These are phyloP conservation scores for Gracilaria vermiculophylla DNA, from an alignment of 23 red algal species.

Conservation along the genomic window DNA sequence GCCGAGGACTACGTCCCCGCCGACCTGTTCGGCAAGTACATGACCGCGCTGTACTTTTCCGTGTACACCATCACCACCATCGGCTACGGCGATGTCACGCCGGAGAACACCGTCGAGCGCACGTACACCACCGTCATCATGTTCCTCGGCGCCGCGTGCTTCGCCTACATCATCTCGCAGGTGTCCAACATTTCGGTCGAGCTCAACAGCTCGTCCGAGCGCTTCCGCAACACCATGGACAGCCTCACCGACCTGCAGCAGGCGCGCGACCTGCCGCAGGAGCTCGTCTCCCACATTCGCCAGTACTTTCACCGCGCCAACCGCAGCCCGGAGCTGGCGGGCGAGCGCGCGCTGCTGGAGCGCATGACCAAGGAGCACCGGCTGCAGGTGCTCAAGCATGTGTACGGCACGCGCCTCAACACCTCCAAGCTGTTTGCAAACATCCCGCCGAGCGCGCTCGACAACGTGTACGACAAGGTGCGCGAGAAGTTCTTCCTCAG, in stretches of 20 bases:
- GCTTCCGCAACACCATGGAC: slow-evolving; percentile 69
- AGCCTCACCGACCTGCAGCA: slow-evolving; percentile 18
- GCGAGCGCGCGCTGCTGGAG: slow-evolving; percentile 35
- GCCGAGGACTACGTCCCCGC: slow-evolving; percentile 38
- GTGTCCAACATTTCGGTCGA: slow-evolving; percentile 44
- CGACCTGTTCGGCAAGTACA: slow-evolving; percentile 46
- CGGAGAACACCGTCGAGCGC: slow-evolving; percentile 55
- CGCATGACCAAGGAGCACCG: slow-evolving; percentile 53
- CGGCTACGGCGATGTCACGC: slow-evolving; percentile 80
- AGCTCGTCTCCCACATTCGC: slow-evolving; percentile 37
- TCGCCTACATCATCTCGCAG: slow-evolving; percentile 73
- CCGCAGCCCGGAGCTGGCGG: slow-evolving; percentile 1
- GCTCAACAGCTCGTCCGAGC: slow-evolving; percentile 38
- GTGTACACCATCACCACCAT: slow-evolving; percentile 78
- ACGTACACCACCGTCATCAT: slow-evolving; percentile 70
- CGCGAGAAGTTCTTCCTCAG: slow-evolving; percentile 5
- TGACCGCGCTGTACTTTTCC: slow-evolving; percentile 80
- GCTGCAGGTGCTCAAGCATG: slow-evolving; percentile 18
- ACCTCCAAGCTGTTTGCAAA: not conserved
- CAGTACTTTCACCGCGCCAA: slow-evolving; percentile 46
- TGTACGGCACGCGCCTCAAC: not conserved
- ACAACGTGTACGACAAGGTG: slow-evolving; percentile 24
- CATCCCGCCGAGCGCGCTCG: slow-evolving; percentile 10
- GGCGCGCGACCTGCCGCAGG: slow-evolving; percentile 25
- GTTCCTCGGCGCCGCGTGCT: slow-evolving; percentile 74